A percentile compares a stretch with the other conserved stretches of the same genome.
Evolutionary conservation across 108 stramenopile genomes (phyloP).

Genomic region (Tribonema minus): DNA sequence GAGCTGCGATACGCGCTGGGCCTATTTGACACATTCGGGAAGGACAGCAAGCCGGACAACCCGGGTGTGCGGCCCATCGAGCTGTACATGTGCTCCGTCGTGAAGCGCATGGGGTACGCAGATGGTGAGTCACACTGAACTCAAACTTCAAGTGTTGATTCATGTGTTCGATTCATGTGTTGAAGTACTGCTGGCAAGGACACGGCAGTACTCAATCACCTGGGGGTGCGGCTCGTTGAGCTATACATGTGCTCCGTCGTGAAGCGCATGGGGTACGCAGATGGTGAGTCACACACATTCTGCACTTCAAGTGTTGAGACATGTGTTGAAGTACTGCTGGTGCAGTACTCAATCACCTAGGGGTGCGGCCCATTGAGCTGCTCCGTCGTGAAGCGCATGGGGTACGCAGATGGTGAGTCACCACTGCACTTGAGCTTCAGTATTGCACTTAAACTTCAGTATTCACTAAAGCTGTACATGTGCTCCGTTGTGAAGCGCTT

Average conservation of each 20-base stretch:
- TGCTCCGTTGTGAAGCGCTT: conserved; percentile 94
- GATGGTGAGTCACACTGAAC: conserved; percentile 75
- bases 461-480: conserved; percentile 89
- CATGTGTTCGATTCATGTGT: too few relatives aligned
- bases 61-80: conserved; percentile 78
- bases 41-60: conserved; percentile 63
- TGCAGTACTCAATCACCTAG: neutral
- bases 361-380: conserved; percentile 86
- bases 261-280: conserved; percentile 95
- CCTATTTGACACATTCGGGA: conserved; percentile 95
- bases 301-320: too few relatives aligned
- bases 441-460: neutral
- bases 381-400: conserved; percentile 95
- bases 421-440: too few relatives aligned
- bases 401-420: conserved; percentile 83
- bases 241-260: conserved; percentile 98
- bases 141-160: too few relatives aligned
- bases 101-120: conserved; percentile 95
- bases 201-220: neutral
- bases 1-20: conserved; percentile 87
- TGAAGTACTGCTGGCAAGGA: too few relatives aligned
- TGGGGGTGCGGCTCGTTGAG: conserved; percentile 77
- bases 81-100: conserved; percentile 96
- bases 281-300: too few relatives aligned
- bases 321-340: too few relatives aligned